Evolutionary conservation across 176 grass and related monocot species (phyloP).

Genomic region (Cenchrus americanus): DNA sequence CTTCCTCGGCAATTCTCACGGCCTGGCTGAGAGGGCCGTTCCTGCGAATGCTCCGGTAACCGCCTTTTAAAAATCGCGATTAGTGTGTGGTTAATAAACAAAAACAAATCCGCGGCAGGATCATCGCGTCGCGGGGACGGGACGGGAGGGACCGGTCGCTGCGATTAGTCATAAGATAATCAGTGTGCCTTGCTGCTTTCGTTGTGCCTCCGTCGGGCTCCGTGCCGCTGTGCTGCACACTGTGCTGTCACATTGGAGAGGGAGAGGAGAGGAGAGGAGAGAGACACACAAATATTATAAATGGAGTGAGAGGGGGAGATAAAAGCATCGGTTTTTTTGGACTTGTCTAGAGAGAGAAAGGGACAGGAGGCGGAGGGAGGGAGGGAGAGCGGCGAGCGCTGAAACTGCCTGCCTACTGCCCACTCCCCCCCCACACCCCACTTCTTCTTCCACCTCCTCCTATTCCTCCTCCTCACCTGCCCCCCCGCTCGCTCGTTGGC

Average conservation of each 20-base stretch:
- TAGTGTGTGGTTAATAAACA: not conserved
- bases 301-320: not conserved
- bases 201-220: constrained; percentile 27
- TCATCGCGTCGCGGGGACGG: not conserved
- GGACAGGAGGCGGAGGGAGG: not conserved
- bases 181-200: not conserved
- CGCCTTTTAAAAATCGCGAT: not conserved
- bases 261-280: not conserved
- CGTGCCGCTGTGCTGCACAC: constrained; percentile 37
- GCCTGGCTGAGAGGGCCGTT: not conserved
- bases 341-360: constrained; percentile 24
- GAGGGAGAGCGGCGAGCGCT: constrained; percentile 25
- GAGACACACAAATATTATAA: too few species aligned
- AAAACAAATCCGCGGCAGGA: not conserved
- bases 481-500: too few species aligned
- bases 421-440: constrained; percentile 6
- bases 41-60: not conserved
- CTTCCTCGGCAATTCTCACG: constrained; percentile 10
- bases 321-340: constrained; percentile 27
- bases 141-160: not conserved
- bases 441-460: not conserved
- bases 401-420: not conserved
- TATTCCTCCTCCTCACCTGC: not conserved
- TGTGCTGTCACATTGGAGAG: constrained; percentile 49
- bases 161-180: constrained; percentile 48